Percentiles rank a stretch among this genome's conserved stretches.
phyloP scores from a whole-genome alignment of 305 asterid species.

The Rubia balearica region DNA sequence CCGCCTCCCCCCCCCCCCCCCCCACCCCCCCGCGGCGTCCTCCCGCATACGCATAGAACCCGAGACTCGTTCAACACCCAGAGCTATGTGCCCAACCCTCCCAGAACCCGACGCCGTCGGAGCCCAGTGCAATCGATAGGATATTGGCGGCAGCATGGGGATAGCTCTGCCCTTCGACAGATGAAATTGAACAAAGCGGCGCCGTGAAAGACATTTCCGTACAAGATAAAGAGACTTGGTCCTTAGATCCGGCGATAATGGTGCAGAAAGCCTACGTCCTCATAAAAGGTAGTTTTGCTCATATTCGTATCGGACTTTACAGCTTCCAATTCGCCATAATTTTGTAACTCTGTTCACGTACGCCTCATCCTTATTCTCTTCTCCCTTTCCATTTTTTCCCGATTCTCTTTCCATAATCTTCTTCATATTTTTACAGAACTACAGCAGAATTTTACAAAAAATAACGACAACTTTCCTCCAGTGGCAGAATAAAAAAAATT shows the following conservation, averaged over 20 bases:
- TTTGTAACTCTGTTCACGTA: conserved; percentile 75
- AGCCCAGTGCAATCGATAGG: conserved; percentile 17
- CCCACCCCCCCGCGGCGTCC: no score
- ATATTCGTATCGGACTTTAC: conserved; percentile 50
- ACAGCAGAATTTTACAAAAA: not conserved
- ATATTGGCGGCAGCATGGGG: conserved; percentile 5
- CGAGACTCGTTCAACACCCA: conserved; percentile 11
- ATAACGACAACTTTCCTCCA: not conserved
- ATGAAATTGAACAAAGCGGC: not conserved
- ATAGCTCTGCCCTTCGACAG: not conserved
- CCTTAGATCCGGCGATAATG: conserved; percentile 56
- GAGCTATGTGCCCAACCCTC: conserved; percentile 17
- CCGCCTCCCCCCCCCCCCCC: conserved; percentile 13
- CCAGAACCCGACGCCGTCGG: conserved; percentile 20
- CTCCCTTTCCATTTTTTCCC: not conserved
- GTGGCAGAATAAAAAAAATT: not conserved
- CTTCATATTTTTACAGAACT: not conserved
- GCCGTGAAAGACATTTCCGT: not conserved
- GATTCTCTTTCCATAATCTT: conserved; percentile 24
- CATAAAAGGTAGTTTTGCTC: conserved; percentile 42
- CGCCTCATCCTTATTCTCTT: conserved; percentile 35
- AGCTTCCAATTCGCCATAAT: conserved; percentile 46
- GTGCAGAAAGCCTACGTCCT: conserved; percentile 89
- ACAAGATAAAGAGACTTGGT: not conserved
- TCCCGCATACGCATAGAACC: no score